Evolutionary conservation across 441 rosid genomes (phyloP), one percentile per base, ranked within the genome.

Genomic region (Gossypium davidsonii): DNA sequence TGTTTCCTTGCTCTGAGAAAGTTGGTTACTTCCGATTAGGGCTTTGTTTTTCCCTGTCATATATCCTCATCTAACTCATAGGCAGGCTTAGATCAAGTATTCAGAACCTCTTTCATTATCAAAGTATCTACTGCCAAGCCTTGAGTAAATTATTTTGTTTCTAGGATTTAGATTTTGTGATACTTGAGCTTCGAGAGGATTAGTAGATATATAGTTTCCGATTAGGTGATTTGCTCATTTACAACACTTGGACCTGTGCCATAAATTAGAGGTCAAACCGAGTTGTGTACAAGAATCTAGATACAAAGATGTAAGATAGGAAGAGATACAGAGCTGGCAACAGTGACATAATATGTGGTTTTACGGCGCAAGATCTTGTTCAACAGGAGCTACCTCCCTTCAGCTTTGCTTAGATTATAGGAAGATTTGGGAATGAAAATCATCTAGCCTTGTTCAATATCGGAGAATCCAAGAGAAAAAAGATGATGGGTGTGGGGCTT

Each of bases 391-490:
- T 68, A 17, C 42, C 10, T 26, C 70, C 4, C 61, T 62, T 44
- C 15, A 14, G 71, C 34, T 11, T 18, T 34, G 61, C 31, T 59
- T 53, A 17, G 56, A 55, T 28, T 28, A 34, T 52, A 59, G 31
- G 28, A 34, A 46, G 72, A 53, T 21, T 64, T 48, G 3, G 64
- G 71, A 56, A 6, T 15, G 5, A 49, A 42, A 62, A 61, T 21
- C 25, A 53, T 59, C 0, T 28, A 57, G 79, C 52, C 12, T 48
- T 65, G 39, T 48, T 51, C 44, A 56, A 37, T 53, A 17, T 21
- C 3, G 46, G 58, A 68, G 67, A 26, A 15, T 28, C 55, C 48
- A 34, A 62, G 64, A 62, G 71, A 18, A 77, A 74, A 37, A 7
- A 37, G 2, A 37, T 26, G 70, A 26, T 57, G 71, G 77, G 14